These are phyloP conservation scores for Scopulariopsis brevicaulis DNA, from an alignment of 2,329 filamentous ascomycete genomes.

Conservation along the genomic window DNA sequence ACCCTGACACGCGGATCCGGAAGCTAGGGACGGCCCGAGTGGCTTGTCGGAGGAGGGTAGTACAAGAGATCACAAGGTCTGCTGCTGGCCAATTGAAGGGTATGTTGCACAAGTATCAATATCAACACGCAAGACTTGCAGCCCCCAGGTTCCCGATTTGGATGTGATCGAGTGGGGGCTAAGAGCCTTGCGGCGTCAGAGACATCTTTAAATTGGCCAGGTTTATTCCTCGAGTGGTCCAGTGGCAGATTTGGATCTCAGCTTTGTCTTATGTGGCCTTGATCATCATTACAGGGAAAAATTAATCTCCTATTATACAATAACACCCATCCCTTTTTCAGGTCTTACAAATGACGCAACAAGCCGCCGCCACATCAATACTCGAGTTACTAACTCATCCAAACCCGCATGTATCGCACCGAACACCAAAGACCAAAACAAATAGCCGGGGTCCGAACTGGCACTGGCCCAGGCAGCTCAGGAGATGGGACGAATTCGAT, in stretches of 20 bases:
- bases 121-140: not conserved
- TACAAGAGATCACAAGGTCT: not conserved
- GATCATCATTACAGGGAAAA: constrained; percentile 1
- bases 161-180: not conserved
- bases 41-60: not conserved
- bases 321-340: not conserved
- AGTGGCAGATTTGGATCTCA: not conserved
- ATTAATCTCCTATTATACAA: not conserved
- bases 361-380: constrained; percentile 6
- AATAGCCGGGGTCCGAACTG: not conserved
- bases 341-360: not conserved
- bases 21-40: not conserved
- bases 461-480: not conserved
- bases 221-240: constrained; percentile 3
- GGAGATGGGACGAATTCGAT: not conserved
- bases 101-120: not conserved
- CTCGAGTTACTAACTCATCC: constrained; percentile 8
- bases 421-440: constrained; percentile 4
- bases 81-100: not conserved
- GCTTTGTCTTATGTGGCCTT: constrained; percentile 5
- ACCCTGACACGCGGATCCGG: not conserved
- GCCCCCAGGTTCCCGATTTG: not conserved
- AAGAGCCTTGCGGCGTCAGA: not conserved
- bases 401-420: constrained; percentile 6
- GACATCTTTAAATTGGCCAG: not conserved